Percentiles rank a stretch among this genome's conserved stretches.
These are phyloP conservation scores for Fraxinus americana DNA, from an alignment of 257 asterid genomes.

Conservation along the genomic window DNA sequence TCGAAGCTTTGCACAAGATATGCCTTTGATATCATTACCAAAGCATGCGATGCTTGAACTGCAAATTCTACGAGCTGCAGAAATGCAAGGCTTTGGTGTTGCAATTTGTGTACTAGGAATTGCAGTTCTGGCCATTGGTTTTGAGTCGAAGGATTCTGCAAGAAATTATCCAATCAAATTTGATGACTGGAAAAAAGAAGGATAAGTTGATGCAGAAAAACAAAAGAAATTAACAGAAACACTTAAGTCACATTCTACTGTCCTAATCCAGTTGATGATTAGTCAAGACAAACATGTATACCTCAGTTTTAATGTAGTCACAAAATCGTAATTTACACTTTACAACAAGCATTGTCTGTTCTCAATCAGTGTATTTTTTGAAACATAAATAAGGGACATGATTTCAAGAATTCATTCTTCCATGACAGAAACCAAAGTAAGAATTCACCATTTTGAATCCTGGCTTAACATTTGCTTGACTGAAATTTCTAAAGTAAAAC, in stretches of 20 bases:
- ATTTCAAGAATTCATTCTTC: neutral
- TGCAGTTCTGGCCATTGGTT: conserved; percentile 63
- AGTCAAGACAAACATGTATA: neutral
- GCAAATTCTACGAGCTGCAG: conserved; percentile 40
- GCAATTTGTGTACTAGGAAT: conserved; percentile 49
- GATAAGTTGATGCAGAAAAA: neutral
- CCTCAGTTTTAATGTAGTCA: neutral
- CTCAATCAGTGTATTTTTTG: neutral
- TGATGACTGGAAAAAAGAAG: neutral
- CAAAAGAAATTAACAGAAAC: neutral
- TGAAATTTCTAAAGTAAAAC: neutral
- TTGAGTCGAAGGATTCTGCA: conserved; percentile 36
- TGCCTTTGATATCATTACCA: conserved; percentile 42
- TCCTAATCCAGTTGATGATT: neutral
- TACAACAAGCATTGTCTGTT: neutral
- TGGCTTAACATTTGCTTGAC: neutral
- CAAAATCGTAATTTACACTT: neutral
- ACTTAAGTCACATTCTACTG: neutral
- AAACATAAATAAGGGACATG: neutral
- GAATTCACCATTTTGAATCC: neutral
- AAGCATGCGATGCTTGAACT: conserved; percentile 49
- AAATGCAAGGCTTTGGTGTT: conserved; percentile 33
- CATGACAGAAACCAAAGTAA: too few relatives aligned
- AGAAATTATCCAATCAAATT: conserved; percentile 11
- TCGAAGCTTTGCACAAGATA: conserved; percentile 45